These are phyloP conservation scores for Sanghuangporus sanghuang DNA, from an alignment of 1,284 basidiomycete species.

Conservation along the genomic window DNA sequence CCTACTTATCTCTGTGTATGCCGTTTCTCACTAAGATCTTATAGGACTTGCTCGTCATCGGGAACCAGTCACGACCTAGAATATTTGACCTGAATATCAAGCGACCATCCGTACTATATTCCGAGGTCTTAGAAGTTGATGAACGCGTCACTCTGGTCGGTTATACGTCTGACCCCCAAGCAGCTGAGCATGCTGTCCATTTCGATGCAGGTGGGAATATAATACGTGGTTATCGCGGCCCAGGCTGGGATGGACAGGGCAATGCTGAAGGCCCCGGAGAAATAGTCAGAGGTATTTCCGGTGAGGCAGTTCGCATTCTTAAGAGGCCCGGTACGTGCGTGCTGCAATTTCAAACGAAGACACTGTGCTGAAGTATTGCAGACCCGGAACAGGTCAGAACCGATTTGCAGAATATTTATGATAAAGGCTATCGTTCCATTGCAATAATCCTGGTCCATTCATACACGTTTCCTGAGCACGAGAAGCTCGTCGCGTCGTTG, in stretches of 20 bases:
- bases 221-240: slow-evolving; percentile 65
- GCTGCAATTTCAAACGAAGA: not conserved
- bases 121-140: slow-evolving; percentile 82
- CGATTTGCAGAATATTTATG: slow-evolving; percentile 67
- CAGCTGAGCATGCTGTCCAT: slow-evolving; percentile 67
- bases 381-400: slow-evolving; percentile 46
- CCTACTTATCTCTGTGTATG: not conserved
- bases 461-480: slow-evolving; percentile 88
- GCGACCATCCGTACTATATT: slow-evolving; percentile 77
- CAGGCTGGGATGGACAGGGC: slow-evolving; percentile 62
- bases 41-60: slow-evolving; percentile 80
- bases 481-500: slow-evolving; percentile 65
- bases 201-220: slow-evolving; percentile 72
- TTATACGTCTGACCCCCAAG: slow-evolving; percentile 84
- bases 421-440: slow-evolving; percentile 75
- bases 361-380: slow-evolving; percentile 22
- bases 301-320: slow-evolving; percentile 88
- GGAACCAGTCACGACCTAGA: slow-evolving; percentile 88
- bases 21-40: slow-evolving; percentile 22
- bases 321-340: slow-evolving; percentile 59
- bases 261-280: slow-evolving; percentile 72
- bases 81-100: slow-evolving; percentile 88
- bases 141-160: slow-evolving; percentile 94
- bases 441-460: slow-evolving; percentile 88
- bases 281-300: slow-evolving; percentile 80